Evolutionary conservation across 179 eudicot species (phyloP).

Genomic region (Sideroxylon spinosum): DNA sequence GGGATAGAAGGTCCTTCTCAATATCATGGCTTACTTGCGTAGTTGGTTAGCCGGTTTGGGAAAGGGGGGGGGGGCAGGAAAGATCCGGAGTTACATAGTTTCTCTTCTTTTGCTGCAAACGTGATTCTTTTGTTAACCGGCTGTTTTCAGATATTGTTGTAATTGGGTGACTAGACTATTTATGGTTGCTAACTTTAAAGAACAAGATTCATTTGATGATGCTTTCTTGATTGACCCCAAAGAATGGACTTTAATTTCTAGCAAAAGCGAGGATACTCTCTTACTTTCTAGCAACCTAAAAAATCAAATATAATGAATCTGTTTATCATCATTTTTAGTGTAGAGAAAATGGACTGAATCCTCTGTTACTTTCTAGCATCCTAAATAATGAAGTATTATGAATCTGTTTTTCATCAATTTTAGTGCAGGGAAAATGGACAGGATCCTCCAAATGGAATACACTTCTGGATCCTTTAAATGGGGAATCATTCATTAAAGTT

Average conservation of each 20-base stretch:
- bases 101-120: too few relatives aligned
- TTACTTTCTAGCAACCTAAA: neutral
- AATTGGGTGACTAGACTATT: neutral
- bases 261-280: neutral
- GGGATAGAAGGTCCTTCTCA: neutral
- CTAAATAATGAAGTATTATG: neutral
- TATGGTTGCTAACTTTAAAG: neutral
- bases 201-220: neutral
- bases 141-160: too few relatives aligned
- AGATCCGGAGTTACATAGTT: too few relatives aligned
- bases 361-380: neutral
- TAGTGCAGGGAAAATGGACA: constrained; percentile 92
- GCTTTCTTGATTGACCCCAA: neutral
- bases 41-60: too few relatives aligned
- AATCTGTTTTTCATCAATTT: constrained; percentile 18
- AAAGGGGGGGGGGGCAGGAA: too few relatives aligned
- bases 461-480: constrained; percentile 82
- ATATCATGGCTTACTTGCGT: neutral
- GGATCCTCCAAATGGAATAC: constrained; percentile 72
- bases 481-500: constrained; percentile 90
- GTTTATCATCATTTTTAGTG: constrained; percentile 40
- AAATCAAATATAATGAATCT: constrained; percentile 1
- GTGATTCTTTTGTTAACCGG: too few relatives aligned
- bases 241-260: neutral
- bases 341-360: constrained; percentile 66